These are phyloP conservation scores for Leptomonas seymouri DNA, from an alignment of 208 protist species.

Conservation along the genomic window DNA sequence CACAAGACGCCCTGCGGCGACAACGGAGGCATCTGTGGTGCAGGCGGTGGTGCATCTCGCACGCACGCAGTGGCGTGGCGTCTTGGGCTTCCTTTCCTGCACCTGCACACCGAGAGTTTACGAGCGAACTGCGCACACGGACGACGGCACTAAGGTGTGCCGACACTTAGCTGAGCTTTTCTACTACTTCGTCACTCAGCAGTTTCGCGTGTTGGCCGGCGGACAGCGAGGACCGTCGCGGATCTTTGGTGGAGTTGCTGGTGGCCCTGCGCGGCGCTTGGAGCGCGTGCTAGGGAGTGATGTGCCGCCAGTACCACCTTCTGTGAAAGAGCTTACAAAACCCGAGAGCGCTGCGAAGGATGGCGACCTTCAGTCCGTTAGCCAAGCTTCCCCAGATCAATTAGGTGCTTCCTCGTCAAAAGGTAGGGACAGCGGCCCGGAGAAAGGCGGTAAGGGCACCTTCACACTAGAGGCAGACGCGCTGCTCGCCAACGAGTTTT, in stretches of 20 bases:
- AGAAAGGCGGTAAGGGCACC: neutral
- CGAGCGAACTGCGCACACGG: constrained; percentile 49
- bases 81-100: constrained; percentile 56
- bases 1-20: neutral
- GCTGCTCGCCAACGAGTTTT: constrained; percentile 4
- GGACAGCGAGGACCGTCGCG: neutral
- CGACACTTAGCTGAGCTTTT: constrained; percentile 76
- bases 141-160: constrained; percentile 60
- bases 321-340: neutral
- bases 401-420: no score
- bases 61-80: constrained; percentile 36
- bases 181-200: constrained; percentile 59
- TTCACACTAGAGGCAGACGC: neutral
- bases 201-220: constrained; percentile 26
- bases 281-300: neutral
- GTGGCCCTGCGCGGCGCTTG: neutral
- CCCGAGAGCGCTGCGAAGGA: no score
- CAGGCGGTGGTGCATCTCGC: constrained; percentile 18
- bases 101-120: constrained; percentile 61
- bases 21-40: neutral
- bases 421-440: neutral
- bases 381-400: no score
- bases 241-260: neutral
- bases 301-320: neutral
- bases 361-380: no score